These are phyloP conservation scores for Candida palmyrensis DNA, from an alignment of 805 yeast species.

Conservation along the genomic window DNA sequence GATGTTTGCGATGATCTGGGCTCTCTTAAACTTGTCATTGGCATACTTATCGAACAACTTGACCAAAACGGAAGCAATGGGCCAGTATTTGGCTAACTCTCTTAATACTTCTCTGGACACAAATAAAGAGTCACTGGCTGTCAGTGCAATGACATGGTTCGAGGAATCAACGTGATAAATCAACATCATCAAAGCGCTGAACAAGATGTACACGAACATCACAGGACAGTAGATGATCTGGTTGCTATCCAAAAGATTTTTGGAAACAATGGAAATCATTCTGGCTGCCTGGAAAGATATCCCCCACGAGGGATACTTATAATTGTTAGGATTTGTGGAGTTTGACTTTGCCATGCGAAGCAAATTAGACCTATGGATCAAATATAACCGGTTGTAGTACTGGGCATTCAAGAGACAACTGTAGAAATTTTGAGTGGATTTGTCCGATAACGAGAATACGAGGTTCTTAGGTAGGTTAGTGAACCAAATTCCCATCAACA, in stretches of 20 bases:
- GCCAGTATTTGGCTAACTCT: conserved; percentile 35
- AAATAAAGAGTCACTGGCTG: conserved; percentile 38
- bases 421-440: conserved; percentile 48
- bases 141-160: conserved; percentile 33
- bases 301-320: conserved; percentile 68
- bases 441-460: conserved; percentile 56
- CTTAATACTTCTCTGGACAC: conserved; percentile 32
- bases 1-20: conserved; percentile 34
- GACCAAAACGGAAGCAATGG: conserved; percentile 32
- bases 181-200: conserved; percentile 64
- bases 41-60: conserved; percentile 39
- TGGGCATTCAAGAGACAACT: conserved; percentile 59
- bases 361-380: conserved; percentile 68
- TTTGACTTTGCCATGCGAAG: conserved; percentile 42
- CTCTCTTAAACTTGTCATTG: conserved; percentile 37
- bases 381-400: conserved; percentile 67
- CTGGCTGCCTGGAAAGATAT: conserved; percentile 79
- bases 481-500: conserved; percentile 75
- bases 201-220: conserved; percentile 52
- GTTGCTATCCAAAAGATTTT: conserved; percentile 46
- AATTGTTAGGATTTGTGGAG: conserved; percentile 36
- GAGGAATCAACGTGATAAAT: conserved; percentile 58
- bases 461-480: conserved; percentile 58
- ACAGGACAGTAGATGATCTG: conserved; percentile 53
- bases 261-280: conserved; percentile 61